phyloP scores from a whole-genome alignment of 495 filamentous ascomycete genomes.

The Penicillium turbatum region DNA sequence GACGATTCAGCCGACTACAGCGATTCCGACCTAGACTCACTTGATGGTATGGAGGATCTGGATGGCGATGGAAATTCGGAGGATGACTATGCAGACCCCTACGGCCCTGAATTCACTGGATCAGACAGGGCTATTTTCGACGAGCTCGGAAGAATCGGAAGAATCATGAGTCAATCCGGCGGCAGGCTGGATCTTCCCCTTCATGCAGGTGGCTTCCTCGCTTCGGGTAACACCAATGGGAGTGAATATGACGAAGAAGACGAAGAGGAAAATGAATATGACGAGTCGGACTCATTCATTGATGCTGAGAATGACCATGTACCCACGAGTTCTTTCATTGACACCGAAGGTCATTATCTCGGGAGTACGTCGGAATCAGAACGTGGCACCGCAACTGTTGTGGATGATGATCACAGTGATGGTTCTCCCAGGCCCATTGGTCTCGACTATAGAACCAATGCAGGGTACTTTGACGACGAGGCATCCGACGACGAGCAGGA shows the following conservation, averaged over 20 bases:
- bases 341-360: background rate
- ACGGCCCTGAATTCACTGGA: no score
- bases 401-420: background rate
- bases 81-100: slow-evolving; percentile 32
- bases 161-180: background rate
- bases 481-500: background rate
- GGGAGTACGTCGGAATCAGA: slow-evolving; percentile 1
- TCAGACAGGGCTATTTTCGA: no score
- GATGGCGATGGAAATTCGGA: slow-evolving; percentile 37
- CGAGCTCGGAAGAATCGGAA: background rate
- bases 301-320: slow-evolving; percentile 29
- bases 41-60: slow-evolving; percentile 22
- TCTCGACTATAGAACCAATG: background rate
- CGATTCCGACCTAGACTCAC: slow-evolving; percentile 30
- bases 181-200: background rate
- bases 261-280: slow-evolving; percentile 34
- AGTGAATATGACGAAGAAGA: slow-evolving; percentile 22
- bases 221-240: background rate
- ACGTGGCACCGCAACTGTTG: background rate
- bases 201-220: background rate
- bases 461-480: slow-evolving; percentile 4
- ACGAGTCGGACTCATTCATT: slow-evolving; percentile 41
- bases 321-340: slow-evolving; percentile 2
- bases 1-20: slow-evolving; percentile 31
- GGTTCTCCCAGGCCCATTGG: background rate